These are phyloP conservation scores for Pythium aristosporum DNA, from an alignment of 352 stramenopile genomes.

Conservation along the genomic window DNA sequence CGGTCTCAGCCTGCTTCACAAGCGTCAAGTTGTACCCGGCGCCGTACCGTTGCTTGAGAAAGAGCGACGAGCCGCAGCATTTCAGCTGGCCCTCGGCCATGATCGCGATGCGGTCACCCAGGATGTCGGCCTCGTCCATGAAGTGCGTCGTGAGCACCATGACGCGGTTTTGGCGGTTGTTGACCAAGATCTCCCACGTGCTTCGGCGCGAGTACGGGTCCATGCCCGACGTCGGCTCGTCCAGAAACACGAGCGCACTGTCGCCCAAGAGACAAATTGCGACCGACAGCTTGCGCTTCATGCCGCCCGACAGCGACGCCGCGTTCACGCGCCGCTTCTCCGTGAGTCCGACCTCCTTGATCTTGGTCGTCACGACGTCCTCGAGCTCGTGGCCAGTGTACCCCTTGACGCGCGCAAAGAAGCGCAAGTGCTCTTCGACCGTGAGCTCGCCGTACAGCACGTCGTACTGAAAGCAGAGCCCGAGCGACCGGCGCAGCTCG, in stretches of 20 bases:
- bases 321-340: constrained; percentile 79
- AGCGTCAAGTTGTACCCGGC: constrained; percentile 73
- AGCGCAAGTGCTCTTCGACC: constrained; percentile 95
- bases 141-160: constrained; percentile 92
- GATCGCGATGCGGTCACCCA: constrained; percentile 91
- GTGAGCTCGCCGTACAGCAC: constrained; percentile 95
- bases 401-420: constrained; percentile 92
- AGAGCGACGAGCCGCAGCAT: constrained; percentile 64
- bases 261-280: constrained; percentile 77
- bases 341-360: constrained; percentile 87
- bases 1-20: constrained; percentile 3
- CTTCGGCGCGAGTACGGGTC: constrained; percentile 89
- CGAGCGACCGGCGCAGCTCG: constrained; percentile 88
- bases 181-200: constrained; percentile 78
- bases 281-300: constrained; percentile 80
- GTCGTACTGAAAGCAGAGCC: constrained; percentile 97
- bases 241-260: constrained; percentile 71
- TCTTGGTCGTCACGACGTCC: constrained; percentile 46
- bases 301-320: constrained; percentile 63
- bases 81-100: constrained; percentile 73
- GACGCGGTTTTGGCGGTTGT: constrained; percentile 58
- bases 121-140: constrained; percentile 91
- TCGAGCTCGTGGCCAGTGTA: constrained; percentile 17
- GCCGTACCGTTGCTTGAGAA: constrained; percentile 83
- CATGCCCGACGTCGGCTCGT: constrained; percentile 93